phyloP scores from a whole-genome alignment of 495 filamentous ascomycete genomes.

The Wilcoxina mikolae region DNA sequence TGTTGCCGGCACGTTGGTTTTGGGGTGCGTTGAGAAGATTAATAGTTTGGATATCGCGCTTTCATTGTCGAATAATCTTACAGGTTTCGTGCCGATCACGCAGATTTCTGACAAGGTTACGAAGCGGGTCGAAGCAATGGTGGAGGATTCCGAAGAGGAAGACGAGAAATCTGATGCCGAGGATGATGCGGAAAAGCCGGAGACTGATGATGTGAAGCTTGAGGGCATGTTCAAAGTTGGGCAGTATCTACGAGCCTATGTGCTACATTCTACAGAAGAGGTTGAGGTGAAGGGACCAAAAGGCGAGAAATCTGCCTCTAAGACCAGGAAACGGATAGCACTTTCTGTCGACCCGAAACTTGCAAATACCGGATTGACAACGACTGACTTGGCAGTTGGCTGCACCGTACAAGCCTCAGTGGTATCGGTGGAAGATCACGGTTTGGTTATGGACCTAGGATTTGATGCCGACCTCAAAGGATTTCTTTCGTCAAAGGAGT shows the following conservation, averaged over 20 bases:
- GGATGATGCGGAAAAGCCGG: constrained; percentile 27
- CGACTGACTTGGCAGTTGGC: constrained; percentile 54
- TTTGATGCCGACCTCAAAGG: constrained; percentile 55
- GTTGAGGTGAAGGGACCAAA: constrained; percentile 6
- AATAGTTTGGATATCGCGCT: constrained; percentile 61
- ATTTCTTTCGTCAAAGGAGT: constrained; percentile 80
- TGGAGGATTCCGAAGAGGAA: constrained; percentile 38
- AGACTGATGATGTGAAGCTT: constrained; percentile 46
- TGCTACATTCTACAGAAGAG: constrained; percentile 54
- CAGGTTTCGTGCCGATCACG: constrained; percentile 80
- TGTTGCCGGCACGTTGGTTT: constrained; percentile 64
- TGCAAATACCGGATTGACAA: constrained; percentile 56
- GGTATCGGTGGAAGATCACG: constrained; percentile 83
- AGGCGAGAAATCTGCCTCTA: constrained; percentile 30
- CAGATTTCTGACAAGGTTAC: constrained; percentile 64
- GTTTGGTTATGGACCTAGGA: constrained; percentile 82
- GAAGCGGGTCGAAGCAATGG: constrained; percentile 47
- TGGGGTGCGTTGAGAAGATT: constrained; percentile 75
- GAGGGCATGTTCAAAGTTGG: constrained; percentile 62
- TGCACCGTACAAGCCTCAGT: constrained; percentile 74
- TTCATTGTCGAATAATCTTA: constrained; percentile 80
- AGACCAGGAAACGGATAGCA: constrained; percentile 66
- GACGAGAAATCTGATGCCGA: constrained; percentile 36
- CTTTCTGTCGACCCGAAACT: constrained; percentile 62
- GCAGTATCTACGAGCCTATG: constrained; percentile 77